Base-by-base conservation (phyloP, 2,329 filamentous ascomycete species). In the Ceratocystis cacaofunesta region DNA sequence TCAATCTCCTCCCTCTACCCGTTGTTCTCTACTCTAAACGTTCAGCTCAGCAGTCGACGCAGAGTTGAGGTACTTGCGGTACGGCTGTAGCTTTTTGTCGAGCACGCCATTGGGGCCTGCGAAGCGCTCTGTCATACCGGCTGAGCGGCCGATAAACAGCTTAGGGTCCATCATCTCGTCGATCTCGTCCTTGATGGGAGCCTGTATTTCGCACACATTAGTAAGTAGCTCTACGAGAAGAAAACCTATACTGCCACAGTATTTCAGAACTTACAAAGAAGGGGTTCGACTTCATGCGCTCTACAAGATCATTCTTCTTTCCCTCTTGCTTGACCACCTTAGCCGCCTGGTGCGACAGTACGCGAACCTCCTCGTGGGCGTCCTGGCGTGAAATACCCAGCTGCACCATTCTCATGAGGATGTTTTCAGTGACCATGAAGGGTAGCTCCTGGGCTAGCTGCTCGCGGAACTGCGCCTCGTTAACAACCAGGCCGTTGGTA, bases 331-430 rank as follows among this genome's bases (percentile, higher is more conserved):
- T 79, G 36, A 80, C 78, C 50, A 87, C 84, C 41, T 80, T 78
- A 55, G 80, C 82, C 0, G 90, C 89, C 76, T 95, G 79, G 76
- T 91, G 87, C 1, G 83, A 89, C 57, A 96, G 80, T 1, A 96
- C 88, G 6, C 87, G 86, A 71, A 96, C 92, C 75, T 92, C 78
- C 77, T 96, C 91, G 75, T 96, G 91, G 0, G 89, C 87, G 28
- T 92, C 89, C 73, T 95, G 90, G 62, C 90, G 79, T 8, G 84
- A 88, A 32, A 79, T 81, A 41, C 89, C 89, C 71, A 85, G 82
- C 66, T 84, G 83, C 32, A 86, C 84, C 65, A 92, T 80, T 70
- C 84, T 85, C 89, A 95, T 91, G 73, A 92, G 89, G 72, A 91
- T 85, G 52, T 68, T 68, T 70, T 69, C 73, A 6, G 86, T 91